A percentile compares a stretch with the other conserved stretches of the same genome.
Evolutionary conservation across 352 stramenopile species (phyloP).

Genomic region (Thalassiosira livingstoniorum): DNA sequence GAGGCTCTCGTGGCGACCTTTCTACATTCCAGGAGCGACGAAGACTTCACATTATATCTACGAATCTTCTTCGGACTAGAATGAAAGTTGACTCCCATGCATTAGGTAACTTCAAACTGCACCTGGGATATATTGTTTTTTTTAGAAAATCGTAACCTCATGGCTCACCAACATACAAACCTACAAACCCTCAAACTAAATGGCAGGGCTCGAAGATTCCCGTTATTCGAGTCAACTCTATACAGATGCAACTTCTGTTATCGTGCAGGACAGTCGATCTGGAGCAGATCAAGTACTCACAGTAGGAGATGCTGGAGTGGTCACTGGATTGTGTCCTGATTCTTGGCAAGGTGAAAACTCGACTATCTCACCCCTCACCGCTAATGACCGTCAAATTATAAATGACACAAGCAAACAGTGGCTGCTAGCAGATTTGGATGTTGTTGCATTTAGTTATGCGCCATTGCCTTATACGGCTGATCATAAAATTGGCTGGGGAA

Average conservation of each 20-base stretch:
- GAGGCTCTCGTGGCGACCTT: slow-evolving; percentile 62
- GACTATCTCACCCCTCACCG: slow-evolving; percentile 78
- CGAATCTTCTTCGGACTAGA: slow-evolving; percentile 62
- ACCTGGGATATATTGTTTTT: too few species aligned
- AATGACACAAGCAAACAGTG: slow-evolving; percentile 82
- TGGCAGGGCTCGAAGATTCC: slow-evolving; percentile 78
- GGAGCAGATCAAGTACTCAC: slow-evolving; percentile 81
- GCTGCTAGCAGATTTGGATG: slow-evolving; percentile 51
- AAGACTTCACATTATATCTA: slow-evolving; percentile 72
- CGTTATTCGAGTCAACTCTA: slow-evolving; percentile 76
- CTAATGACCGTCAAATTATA: slow-evolving; percentile 73
- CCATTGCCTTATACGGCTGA: slow-evolving; percentile 76
- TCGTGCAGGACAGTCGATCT: slow-evolving; percentile 76
- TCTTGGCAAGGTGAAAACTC: slow-evolving; percentile 85
- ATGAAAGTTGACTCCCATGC: slow-evolving; percentile 77
- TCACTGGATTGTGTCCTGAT: slow-evolving; percentile 63
- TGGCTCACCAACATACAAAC: too few species aligned
- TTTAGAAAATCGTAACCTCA: too few species aligned
- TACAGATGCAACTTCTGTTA: slow-evolving; percentile 77
- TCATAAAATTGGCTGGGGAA: slow-evolving; percentile 43
- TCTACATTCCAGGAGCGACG: slow-evolving; percentile 64
- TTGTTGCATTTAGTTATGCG: slow-evolving; percentile 82
- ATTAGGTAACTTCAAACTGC: too few species aligned
- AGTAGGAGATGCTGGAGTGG: slow-evolving; percentile 77
- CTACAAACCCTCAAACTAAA: too few species aligned